Evolutionary conservation across 2,329 filamentous ascomycete genomes (phyloP).

Genomic region (Scedosporium minutisporum): DNA sequence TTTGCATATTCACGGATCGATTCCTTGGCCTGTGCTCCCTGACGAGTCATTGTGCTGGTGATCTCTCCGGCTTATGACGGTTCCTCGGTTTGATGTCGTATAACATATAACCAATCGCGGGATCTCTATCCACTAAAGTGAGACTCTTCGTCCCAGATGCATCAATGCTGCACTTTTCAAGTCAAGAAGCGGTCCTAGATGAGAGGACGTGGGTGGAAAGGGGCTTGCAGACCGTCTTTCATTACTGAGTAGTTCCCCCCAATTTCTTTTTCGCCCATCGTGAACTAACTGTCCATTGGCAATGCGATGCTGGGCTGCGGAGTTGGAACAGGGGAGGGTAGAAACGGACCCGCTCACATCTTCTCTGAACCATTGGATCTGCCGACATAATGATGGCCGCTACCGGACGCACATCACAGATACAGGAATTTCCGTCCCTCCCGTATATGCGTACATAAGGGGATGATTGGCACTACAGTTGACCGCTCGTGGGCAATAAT

Average conservation of each 20-base stretch:
- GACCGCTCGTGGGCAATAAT: neutral
- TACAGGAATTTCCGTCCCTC: neutral
- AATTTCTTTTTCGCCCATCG: neutral
- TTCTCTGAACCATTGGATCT: neutral
- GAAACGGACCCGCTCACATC: neutral
- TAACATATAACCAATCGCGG: too few species aligned
- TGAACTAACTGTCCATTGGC: neutral
- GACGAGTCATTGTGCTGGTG: neutral
- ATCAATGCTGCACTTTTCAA: neutral
- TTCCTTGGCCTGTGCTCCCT: neutral
- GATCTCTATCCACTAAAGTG: too few species aligned
- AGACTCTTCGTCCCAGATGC: neutral
- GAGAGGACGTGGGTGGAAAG: neutral
- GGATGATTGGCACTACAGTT: too few species aligned
- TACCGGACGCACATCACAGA: neutral
- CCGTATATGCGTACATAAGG: too few species aligned
- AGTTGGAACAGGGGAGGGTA: neutral
- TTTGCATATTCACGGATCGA: neutral
- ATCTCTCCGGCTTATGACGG: neutral
- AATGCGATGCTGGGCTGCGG: neutral
- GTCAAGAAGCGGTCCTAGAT: too few species aligned
- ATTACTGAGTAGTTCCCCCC: neutral
- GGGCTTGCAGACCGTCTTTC: neutral
- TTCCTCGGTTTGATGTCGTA: too few species aligned
- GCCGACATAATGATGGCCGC: neutral